Conservation (phyloP, 2,329 filamentous ascomycete genomes). For the Chaetothyriales sp. region DNA sequence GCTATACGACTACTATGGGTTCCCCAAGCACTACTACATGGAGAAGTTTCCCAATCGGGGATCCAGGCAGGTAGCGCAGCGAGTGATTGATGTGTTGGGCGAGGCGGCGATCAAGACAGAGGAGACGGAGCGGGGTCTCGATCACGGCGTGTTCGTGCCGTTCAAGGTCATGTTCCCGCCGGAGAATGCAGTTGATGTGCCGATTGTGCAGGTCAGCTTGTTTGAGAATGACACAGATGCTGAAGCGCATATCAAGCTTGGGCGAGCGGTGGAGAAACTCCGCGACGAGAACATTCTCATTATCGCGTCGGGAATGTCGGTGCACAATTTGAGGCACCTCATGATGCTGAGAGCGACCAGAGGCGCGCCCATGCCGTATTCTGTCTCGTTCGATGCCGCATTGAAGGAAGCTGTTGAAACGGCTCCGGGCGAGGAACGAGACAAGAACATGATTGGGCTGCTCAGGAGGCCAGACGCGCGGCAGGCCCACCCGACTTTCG, state of each 20-base stretch:
- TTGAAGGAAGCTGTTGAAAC: conserved; percentile 50
- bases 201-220: conserved; percentile 55
- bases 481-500: conserved; percentile 50
- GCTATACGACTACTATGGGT: conserved; percentile 65
- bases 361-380: conserved; percentile 40
- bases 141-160: conserved; percentile 62
- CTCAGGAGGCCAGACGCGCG: conserved; percentile 41
- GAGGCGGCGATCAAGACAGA: conserved; percentile 46
- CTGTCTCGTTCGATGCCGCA: conserved; percentile 52
- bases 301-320: conserved; percentile 61
- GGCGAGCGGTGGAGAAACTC: conserved; percentile 50
- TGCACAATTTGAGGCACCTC: conserved; percentile 53
- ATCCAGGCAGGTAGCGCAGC: conserved; percentile 44
- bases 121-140: conserved; percentile 50
- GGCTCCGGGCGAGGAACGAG: conserved; percentile 27
- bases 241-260: conserved; percentile 52
- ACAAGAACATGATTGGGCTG: conserved; percentile 33
- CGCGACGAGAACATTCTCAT: conserved; percentile 56
- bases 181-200: conserved; percentile 48
- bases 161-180: conserved; percentile 50
- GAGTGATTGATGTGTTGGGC: conserved; percentile 42
- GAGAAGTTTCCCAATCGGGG: conserved; percentile 53
- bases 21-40: conserved; percentile 55
- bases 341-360: conserved; percentile 29
- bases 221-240: conserved; percentile 49